Percentiles rank a stretch among this genome's conserved stretches.
Conservation (phyloP, 345 rosid species). For the Eutrema japonicum region DNA sequence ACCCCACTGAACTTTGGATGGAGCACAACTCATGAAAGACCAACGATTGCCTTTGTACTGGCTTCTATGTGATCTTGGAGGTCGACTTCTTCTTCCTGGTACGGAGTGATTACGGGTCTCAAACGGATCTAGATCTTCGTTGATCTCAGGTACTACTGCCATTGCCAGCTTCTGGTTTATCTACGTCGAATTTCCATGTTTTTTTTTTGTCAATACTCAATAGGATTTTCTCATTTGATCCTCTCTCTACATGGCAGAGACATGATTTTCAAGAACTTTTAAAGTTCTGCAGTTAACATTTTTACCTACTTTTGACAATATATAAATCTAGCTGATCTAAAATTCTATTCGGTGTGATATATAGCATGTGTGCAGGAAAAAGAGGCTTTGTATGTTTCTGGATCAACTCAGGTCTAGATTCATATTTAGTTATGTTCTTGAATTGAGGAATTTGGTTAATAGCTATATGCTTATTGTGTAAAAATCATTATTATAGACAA, state of each 20-base stretch:
- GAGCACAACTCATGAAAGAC: constrained; percentile 54
- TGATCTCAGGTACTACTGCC: constrained; percentile 39
- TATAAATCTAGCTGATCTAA: constrained; percentile 1
- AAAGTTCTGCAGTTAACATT: constrained; percentile 9
- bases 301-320: constrained; percentile 12
- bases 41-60: constrained; percentile 40
- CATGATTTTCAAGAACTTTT: constrained; percentile 30
- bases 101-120: constrained; percentile 11
- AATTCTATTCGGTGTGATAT: background rate
- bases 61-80: constrained; percentile 28
- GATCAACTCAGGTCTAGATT: background rate
- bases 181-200: constrained; percentile 54
- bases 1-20: constrained; percentile 23
- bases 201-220: constrained; percentile 43
- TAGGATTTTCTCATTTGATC: constrained; percentile 38
- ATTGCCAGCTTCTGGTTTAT: constrained; percentile 40
- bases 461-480: background rate
- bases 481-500: background rate
- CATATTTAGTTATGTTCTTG: background rate
- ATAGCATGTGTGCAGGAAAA: constrained; percentile 17
- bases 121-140: constrained; percentile 11
- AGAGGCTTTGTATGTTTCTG: background rate
- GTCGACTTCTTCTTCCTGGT: constrained; percentile 29
- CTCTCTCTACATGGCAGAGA: constrained; percentile 36
- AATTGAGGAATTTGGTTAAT: background rate